Conservation (phyloP, 164 flowering plant species). For the Vitis rupestris region DNA sequence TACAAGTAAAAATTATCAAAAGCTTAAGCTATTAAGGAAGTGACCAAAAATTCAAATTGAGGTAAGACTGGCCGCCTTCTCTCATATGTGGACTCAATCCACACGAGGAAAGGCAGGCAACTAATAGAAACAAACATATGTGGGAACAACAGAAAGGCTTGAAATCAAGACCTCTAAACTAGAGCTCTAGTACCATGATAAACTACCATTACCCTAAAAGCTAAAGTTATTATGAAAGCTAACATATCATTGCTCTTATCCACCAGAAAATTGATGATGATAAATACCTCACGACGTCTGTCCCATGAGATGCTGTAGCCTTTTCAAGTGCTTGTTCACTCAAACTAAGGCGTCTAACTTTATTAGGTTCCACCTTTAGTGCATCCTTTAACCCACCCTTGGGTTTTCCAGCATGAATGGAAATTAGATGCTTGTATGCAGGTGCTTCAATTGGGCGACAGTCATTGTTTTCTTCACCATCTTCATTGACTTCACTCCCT, state of each 20-base stretch:
- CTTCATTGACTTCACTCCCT: conserved; percentile 19
- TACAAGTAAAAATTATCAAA: no score
- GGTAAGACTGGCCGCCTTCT: no score
- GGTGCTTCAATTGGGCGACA: conserved; percentile 17
- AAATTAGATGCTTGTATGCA: conserved; percentile 44
- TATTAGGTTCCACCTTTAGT: conserved; percentile 37
- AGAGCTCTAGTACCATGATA: no score
- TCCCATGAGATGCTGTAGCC: conserved; percentile 29
- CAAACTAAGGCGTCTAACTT: conserved; percentile 55
- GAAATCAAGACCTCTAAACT: no score
- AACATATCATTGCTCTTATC: neutral
- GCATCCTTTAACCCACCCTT: conserved; percentile 38
- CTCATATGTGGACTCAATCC: no score
- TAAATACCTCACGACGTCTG: conserved; percentile 41
- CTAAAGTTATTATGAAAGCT: no score
- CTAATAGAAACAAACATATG: no score
- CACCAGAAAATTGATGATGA: neutral
- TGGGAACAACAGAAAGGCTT: no score
- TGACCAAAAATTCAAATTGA: no score
- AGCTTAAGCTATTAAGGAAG: no score
- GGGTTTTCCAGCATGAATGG: conserved; percentile 50
- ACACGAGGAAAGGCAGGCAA: no score
- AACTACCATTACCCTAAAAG: no score
- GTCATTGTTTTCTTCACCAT: conserved; percentile 23
- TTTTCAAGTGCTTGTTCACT: conserved; percentile 50